Base-by-base conservation (phyloP, 169 alveolate species). In the Eimeria praecox region DNA sequence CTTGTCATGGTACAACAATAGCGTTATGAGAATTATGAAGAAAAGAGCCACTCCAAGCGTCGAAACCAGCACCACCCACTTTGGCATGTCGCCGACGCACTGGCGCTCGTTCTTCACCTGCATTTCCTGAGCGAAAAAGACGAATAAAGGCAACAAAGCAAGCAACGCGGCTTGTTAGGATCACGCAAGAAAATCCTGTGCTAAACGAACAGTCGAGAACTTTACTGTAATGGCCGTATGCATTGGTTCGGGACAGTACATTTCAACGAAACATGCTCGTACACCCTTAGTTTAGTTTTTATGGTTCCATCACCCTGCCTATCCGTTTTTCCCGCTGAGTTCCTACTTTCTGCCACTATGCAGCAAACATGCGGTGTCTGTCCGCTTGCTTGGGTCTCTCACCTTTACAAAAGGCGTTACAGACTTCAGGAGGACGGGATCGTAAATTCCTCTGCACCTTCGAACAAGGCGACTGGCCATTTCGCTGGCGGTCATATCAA, bases 1-100 rank as follows among this genome's bases (percentile, higher is more conserved):
- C 86, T 82, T 77, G 88, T 92, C 95, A 86, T 92, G 95, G 56
- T 92, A 92, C 92, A 92, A 44, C 82, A 92, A 62, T 42, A 92
- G 62, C 64, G 85, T 59, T 10, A 92, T 80, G 9, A 92, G 14
- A 44, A 80, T 86, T 20, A 92, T 56, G 40, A 92, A 92, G 92
- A 92, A 92, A 38, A 92, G 85, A 16, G 92, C 95, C 9, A 92
- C 75, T 40, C 95, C 75, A 52, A 73, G 83, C 10, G 88, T 56
- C 1, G 95, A 77, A 2, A 92, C 95, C 85, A 92, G 49, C 24
- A 92, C 95, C 82, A 92, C 95, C 95, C 95, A 92, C n/a, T 92
- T 86, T 0, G 95, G 95, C 85, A 92, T 86, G 56, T 77, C 91
- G 27, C 91, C 91, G 1, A 83, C 91, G 62, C 91, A 83, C 75